Percentiles rank a stretch among this genome's conserved stretches.
phyloP scores from a whole-genome alignment of 208 protist species.

The Kentomonas sorsogonicus region DNA sequence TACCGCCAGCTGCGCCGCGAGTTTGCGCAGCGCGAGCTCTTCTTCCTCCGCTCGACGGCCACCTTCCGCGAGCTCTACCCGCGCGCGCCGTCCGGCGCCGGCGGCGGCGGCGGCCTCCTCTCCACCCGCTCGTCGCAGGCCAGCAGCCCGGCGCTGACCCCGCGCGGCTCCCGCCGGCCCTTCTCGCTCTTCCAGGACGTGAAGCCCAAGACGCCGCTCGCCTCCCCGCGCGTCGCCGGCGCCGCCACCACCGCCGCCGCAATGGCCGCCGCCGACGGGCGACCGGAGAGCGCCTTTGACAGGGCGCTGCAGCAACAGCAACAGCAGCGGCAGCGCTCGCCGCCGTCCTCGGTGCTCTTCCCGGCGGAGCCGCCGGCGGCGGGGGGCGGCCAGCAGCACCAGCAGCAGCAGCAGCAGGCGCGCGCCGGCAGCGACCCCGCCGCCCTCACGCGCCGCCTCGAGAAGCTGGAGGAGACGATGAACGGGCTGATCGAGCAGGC shows the following conservation, averaged over 20 bases:
- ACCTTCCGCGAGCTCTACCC: constrained; percentile 36
- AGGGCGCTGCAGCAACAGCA: neutral
- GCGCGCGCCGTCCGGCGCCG: constrained; percentile 16
- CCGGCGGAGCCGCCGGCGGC: neutral
- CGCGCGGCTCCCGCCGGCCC: constrained; percentile 19
- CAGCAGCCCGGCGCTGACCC: constrained; percentile 6
- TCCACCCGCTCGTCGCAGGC: constrained; percentile 11
- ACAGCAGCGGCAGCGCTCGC: neutral
- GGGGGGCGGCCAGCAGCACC: neutral
- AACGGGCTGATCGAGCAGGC: neutral
- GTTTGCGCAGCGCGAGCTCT: constrained; percentile 22
- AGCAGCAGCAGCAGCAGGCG: neutral
- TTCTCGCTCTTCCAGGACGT: constrained; percentile 42
- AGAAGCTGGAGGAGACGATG: neutral
- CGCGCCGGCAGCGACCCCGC: neutral
- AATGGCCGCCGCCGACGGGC: constrained; percentile 4
- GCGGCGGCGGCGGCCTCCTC: too few relatives aligned
- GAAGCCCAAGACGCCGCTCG: constrained; percentile 22
- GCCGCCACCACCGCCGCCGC: constrained; percentile 8
- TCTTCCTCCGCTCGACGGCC: constrained; percentile 42
- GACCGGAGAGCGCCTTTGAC: neutral
- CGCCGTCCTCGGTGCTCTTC: neutral
- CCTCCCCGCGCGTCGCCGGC: constrained; percentile 7
- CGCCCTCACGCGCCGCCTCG: neutral
- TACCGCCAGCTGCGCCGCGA: constrained; percentile 48